phyloP scores from a whole-genome alignment of 2,329 filamentous ascomycete species.

The Aspergillus tubingensis region DNA sequence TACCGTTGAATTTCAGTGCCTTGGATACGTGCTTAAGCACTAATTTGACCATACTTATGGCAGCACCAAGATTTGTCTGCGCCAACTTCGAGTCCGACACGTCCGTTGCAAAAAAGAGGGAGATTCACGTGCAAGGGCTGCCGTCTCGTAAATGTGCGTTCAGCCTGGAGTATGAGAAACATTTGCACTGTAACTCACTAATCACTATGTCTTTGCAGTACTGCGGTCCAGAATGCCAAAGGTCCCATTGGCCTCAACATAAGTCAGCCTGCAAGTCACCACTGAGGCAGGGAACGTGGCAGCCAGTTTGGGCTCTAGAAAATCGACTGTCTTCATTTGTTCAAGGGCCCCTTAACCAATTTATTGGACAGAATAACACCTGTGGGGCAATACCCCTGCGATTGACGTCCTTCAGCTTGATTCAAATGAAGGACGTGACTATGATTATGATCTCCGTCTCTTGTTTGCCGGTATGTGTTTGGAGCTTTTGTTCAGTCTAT shows the following conservation, averaged over 20 bases:
- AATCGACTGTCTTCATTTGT: neutral
- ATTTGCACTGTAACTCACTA: neutral
- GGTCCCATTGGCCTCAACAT: slow-evolving; percentile 9
- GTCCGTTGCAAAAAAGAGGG: neutral
- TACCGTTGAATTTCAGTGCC: too few relatives aligned
- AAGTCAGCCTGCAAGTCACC: neutral
- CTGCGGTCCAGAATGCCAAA: slow-evolving; percentile 11
- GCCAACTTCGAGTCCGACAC: neutral
- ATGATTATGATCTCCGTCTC: slow-evolving; percentile 26
- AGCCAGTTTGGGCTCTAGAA: slow-evolving; percentile 2
- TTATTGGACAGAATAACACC: slow-evolving; percentile 26
- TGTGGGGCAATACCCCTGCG: slow-evolving; percentile 49
- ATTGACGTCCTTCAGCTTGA: slow-evolving; percentile 41
- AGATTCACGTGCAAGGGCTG: neutral
- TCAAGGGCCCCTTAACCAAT: too few relatives aligned
- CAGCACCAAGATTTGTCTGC: neutral
- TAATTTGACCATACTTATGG: neutral
- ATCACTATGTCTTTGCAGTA: slow-evolving; percentile 3
- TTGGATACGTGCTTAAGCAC: too few relatives aligned
- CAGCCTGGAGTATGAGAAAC: too few relatives aligned
- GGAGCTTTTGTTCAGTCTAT: neutral
- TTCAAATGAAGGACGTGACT: slow-evolving; percentile 30
- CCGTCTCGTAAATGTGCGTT: slow-evolving; percentile 3
- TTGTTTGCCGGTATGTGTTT: slow-evolving; percentile 38
- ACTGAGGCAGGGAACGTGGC: slow-evolving; percentile 5